A percentile compares a stretch with the other conserved stretches of the same genome.
phyloP scores from a whole-genome alignment of 2,329 filamentous ascomycete species.

The Endocalyx cinctus region DNA sequence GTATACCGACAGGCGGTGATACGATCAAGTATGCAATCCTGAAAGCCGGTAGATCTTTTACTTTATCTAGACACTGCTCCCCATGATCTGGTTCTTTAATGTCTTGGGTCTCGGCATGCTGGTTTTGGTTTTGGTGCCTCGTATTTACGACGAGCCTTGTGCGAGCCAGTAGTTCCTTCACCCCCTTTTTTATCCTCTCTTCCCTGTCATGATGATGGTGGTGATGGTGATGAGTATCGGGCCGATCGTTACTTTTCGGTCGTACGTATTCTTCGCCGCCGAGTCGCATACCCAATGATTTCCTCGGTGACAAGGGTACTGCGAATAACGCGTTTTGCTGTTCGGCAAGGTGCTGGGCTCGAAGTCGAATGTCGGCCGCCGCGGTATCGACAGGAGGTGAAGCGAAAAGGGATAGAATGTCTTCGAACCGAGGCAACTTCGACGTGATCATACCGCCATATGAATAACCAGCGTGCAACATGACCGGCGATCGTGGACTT shows the following conservation, averaged over 20 bases:
- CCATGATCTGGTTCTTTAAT: no score
- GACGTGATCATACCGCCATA: slow-evolving; percentile 83
- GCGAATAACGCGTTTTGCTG: slow-evolving; percentile 51
- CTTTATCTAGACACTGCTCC: slow-evolving; percentile 18
- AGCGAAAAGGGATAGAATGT: slow-evolving; percentile 57
- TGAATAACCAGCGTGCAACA: slow-evolving; percentile 73
- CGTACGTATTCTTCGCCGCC: slow-evolving; percentile 43
- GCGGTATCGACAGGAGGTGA: slow-evolving; percentile 49
- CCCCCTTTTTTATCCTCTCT: slow-evolving; percentile 41
- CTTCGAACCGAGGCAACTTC: slow-evolving; percentile 59
- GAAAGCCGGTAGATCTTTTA: slow-evolving; percentile 32
- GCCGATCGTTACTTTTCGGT: slow-evolving; percentile 36
- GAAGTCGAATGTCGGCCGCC: slow-evolving; percentile 64
- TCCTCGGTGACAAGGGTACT: slow-evolving; percentile 26
- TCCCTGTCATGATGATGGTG: slow-evolving; percentile 42
- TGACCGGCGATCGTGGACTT: slow-evolving; percentile 15
- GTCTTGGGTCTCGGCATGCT: background rate
- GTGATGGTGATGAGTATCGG: slow-evolving; percentile 31
- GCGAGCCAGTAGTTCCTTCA: slow-evolving; percentile 43
- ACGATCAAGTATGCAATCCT: slow-evolving; percentile 58
- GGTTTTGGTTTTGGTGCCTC: slow-evolving; percentile 5
- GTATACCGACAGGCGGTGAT: slow-evolving; percentile 59
- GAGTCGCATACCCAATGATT: slow-evolving; percentile 39
- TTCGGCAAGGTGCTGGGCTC: slow-evolving; percentile 63
- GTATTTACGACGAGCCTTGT: slow-evolving; percentile 26